Conservation (phyloP, 768 basidiomycete species). For the Termitomyces sp. region DNA sequence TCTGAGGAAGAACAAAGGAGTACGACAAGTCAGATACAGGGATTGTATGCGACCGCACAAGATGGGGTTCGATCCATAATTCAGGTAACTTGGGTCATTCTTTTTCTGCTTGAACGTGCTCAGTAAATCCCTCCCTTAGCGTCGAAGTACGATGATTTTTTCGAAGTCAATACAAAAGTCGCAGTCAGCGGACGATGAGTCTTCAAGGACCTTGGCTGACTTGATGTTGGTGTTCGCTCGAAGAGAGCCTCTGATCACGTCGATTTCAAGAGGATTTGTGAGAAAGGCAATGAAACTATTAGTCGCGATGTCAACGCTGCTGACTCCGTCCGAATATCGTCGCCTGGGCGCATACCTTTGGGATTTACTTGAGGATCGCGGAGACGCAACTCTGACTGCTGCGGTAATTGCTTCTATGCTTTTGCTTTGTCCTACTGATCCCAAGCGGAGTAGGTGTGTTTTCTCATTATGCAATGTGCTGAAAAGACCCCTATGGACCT, state of each 20-base stretch:
- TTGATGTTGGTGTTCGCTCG: constrained; percentile 29
- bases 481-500: constrained; percentile 53
- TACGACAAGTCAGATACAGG: constrained; percentile 37
- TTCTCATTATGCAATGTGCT: constrained; percentile 67
- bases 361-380: constrained; percentile 41
- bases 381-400: constrained; percentile 35
- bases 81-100: constrained; percentile 30
- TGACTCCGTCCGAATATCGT: constrained; percentile 44
- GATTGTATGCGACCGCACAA: constrained; percentile 46
- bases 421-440: not conserved
- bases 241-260: constrained; percentile 33
- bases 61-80: constrained; percentile 36
- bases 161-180: constrained; percentile 21
- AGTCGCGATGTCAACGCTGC: constrained; percentile 52
- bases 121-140: constrained; percentile 21
- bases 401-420: constrained; percentile 35
- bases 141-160: constrained; percentile 35
- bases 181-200: constrained; percentile 10
- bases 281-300: constrained; percentile 52
- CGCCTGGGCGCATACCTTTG: constrained; percentile 52
- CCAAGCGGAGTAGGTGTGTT: constrained; percentile 40
- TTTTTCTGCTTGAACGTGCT: constrained; percentile 10
- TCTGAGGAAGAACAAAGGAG: constrained; percentile 36
- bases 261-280: constrained; percentile 38
- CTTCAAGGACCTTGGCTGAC: constrained; percentile 18